These are phyloP conservation scores for Metarhizium anisopliae DNA, from an alignment of 2,329 filamentous ascomycete species.

Conservation along the genomic window DNA sequence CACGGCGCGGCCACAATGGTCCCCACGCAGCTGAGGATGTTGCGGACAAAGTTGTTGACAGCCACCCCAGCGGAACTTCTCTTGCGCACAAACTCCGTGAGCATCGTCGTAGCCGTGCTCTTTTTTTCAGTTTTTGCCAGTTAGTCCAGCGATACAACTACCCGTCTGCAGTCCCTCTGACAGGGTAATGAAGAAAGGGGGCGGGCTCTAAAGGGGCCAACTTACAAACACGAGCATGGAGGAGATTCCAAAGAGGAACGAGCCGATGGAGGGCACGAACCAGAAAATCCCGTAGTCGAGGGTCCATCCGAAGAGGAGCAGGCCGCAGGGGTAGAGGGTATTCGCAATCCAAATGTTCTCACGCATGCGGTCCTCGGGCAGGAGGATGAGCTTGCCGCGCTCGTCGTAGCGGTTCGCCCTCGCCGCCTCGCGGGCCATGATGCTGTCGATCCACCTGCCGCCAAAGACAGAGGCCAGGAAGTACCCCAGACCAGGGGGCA, in stretches of 20 bases:
- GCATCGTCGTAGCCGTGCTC: conserved; percentile 65
- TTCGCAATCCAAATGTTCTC: conserved; percentile 75
- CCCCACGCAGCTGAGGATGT: conserved; percentile 68
- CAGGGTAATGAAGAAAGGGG: no score
- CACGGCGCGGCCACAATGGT: conserved; percentile 61
- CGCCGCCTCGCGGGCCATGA: conserved; percentile 70
- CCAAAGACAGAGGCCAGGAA: conserved; percentile 58
- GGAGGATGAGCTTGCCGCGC: conserved; percentile 54
- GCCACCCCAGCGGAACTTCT: conserved; percentile 65
- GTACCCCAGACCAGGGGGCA: conserved; percentile 69
- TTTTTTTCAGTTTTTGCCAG: conserved; percentile 6
- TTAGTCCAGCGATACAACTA: no score
- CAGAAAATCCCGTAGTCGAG: conserved; percentile 56
- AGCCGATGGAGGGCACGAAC: conserved; percentile 53
- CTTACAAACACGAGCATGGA: conserved; percentile 71
- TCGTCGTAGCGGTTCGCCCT: conserved; percentile 60
- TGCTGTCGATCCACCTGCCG: conserved; percentile 69
- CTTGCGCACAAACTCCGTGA: conserved; percentile 74
- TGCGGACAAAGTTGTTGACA: conserved; percentile 72
- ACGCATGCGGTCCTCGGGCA: conserved; percentile 73
- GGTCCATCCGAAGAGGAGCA: conserved; percentile 74
- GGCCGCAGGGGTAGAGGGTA: conserved; percentile 56
- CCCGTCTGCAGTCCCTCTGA: no score
- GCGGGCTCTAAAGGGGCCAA: not conserved
- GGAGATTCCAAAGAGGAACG: conserved; percentile 67